phyloP scores from a whole-genome alignment of 805 yeast species.

The Kluyveromyces nonfermentans region DNA sequence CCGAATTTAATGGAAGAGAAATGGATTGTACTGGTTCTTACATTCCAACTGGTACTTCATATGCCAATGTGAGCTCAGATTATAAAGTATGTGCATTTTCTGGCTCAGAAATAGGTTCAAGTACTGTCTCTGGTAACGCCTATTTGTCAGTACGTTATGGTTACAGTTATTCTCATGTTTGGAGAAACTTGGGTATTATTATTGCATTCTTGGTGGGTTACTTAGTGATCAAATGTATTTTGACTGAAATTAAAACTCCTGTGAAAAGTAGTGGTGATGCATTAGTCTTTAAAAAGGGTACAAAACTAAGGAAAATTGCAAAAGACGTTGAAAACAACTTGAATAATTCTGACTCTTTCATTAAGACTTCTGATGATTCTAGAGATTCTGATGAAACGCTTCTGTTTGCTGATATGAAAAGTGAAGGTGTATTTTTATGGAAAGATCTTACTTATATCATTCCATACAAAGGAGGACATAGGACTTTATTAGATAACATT shows the following conservation, averaged over 20 bases:
- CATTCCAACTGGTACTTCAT: conserved; percentile 51
- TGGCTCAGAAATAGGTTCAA: conserved; percentile 50
- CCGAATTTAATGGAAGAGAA: conserved; percentile 46
- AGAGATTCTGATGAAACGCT: conserved; percentile 8
- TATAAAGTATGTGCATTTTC: conserved; percentile 46
- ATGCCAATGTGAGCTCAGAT: conserved; percentile 29
- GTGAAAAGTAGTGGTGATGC: conserved; percentile 29
- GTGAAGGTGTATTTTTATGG: conserved; percentile 27
- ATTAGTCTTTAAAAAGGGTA: conserved; percentile 47
- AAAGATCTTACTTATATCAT: conserved; percentile 27
- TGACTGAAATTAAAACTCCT: conserved; percentile 20
- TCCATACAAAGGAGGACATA: conserved; percentile 29
- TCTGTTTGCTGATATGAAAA: conserved; percentile 20
- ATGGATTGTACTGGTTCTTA: conserved; percentile 25
- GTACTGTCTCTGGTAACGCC: conserved; percentile 47
- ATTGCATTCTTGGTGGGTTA: conserved; percentile 35
- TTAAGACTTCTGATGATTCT: conserved; percentile 4
- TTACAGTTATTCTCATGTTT: conserved; percentile 50
- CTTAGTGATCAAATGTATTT: conserved; percentile 11
- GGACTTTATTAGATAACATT: conserved; percentile 44
- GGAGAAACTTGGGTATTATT: conserved; percentile 74
- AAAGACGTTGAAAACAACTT: conserved; percentile 16
- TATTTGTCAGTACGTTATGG: conserved; percentile 41
- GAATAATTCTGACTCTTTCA: conserved; percentile 2
- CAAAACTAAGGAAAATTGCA: conserved; percentile 9